Evolutionary conservation across 1,284 basidiomycete genomes (phyloP).

Genomic region (Puccinia horiana): DNA sequence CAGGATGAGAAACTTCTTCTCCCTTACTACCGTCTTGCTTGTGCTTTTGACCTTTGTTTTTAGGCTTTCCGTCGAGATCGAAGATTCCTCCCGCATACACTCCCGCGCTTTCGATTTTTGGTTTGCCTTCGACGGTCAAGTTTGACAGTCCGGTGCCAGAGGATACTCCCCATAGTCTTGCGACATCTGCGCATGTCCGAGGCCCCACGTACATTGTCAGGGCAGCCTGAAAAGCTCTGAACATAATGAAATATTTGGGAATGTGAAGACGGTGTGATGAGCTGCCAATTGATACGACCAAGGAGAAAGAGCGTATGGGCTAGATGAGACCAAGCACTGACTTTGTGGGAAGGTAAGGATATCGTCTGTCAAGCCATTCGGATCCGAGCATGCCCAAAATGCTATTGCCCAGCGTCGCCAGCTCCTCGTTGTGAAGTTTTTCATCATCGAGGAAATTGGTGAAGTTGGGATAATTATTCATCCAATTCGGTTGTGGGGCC

Average conservation of each 20-base stretch:
- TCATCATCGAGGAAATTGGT: conserved; percentile 45
- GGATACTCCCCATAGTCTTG: conserved; percentile 61
- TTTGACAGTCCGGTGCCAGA: conserved; percentile 57
- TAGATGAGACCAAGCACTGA: conserved; percentile 22
- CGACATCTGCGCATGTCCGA: conserved; percentile 76
- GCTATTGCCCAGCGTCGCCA: conserved; percentile 80
- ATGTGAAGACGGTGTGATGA: background rate
- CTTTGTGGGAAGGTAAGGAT: conserved; percentile 82
- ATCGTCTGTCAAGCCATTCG: conserved; percentile 78
- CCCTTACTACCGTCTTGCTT: conserved; percentile 44
- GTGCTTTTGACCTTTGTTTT: conserved; percentile 47
- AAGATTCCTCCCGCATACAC: conserved; percentile 45
- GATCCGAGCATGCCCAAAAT: conserved; percentile 86
- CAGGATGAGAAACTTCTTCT: conserved; percentile 41
- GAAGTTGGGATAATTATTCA: conserved; percentile 36
- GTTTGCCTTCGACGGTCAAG: conserved; percentile 47
- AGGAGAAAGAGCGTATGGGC: background rate
- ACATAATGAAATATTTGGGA: background rate
- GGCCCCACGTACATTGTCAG: conserved; percentile 88
- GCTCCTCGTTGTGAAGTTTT: conserved; percentile 70
- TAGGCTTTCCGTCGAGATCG: conserved; percentile 41
- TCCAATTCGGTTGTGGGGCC: conserved; percentile 32
- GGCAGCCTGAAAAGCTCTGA: conserved; percentile 79
- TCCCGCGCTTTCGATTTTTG: conserved; percentile 36
- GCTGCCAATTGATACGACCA: background rate